phyloP scores from a whole-genome alignment of 345 rosid genomes.

The Ailanthus altissimus region DNA sequence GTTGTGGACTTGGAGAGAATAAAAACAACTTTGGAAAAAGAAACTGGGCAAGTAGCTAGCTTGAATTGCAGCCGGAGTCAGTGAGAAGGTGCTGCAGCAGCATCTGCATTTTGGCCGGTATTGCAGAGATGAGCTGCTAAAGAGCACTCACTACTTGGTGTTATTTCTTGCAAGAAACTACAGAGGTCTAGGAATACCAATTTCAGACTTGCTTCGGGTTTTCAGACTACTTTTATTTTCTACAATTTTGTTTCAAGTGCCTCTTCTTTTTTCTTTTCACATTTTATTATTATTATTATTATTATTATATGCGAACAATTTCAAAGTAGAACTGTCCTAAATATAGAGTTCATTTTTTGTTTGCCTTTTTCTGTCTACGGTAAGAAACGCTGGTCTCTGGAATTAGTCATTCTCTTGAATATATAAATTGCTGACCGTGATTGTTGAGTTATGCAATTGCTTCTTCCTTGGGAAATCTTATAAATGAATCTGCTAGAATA shows the following conservation, averaged over 20 bases:
- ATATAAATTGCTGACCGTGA: background rate
- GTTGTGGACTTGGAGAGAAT: slow-evolving; percentile 67
- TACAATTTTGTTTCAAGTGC: background rate
- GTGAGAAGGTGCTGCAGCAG: slow-evolving; percentile 57
- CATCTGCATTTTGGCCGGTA: slow-evolving; percentile 68
- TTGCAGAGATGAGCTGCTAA: slow-evolving; percentile 75
- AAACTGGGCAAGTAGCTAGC: slow-evolving; percentile 56
- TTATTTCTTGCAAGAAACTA: slow-evolving; percentile 74
- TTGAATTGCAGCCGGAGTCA: slow-evolving; percentile 65
- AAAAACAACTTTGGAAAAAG: slow-evolving; percentile 56
- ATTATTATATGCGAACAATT: background rate
- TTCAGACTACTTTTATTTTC: slow-evolving; percentile 2
- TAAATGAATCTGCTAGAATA: background rate
- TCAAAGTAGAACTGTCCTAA: slow-evolving; percentile 7
- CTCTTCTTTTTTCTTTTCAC: background rate
- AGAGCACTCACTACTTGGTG: slow-evolving; percentile 64
- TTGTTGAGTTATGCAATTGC: background rate
- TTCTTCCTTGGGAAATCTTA: background rate
- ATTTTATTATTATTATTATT: background rate
- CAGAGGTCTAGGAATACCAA: slow-evolving; percentile 63
- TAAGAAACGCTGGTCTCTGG: background rate
- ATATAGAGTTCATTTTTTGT: background rate
- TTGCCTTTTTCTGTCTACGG: background rate
- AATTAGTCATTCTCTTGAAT: background rate
- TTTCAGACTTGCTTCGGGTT: slow-evolving; percentile 79